Conservation (phyloP, 495 filamentous ascomycete genomes). For the Xylaria nigripes region DNA sequence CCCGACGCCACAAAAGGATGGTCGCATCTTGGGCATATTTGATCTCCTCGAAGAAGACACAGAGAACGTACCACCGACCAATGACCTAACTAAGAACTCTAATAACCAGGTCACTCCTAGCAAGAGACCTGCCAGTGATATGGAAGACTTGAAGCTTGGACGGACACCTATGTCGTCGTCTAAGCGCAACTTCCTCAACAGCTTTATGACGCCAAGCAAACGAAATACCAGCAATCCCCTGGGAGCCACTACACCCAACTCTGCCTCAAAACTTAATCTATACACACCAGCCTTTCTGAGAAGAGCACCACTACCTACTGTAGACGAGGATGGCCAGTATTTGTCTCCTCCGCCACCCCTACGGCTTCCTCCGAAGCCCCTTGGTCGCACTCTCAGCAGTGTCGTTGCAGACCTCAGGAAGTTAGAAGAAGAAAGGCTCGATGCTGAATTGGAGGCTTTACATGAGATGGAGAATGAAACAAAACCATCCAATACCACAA, state of each 20-base stretch:
- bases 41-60: constrained; percentile 64
- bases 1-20: constrained; percentile 87
- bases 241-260: constrained; percentile 36
- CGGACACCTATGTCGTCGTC: constrained; percentile 56
- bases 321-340: constrained; percentile 44
- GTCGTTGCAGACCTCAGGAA: constrained; percentile 69
- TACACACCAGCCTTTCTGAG: constrained; percentile 72
- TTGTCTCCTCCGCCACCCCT: constrained; percentile 37
- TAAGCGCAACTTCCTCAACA: constrained; percentile 54
- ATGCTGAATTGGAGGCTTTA: constrained; percentile 77
- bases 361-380: constrained; percentile 54
- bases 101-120: constrained; percentile 32
- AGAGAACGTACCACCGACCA: constrained; percentile 35
- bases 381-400: constrained; percentile 66
- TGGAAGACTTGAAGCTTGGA: constrained; percentile 31
- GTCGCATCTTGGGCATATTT: constrained; percentile 81
- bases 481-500: constrained; percentile 12
- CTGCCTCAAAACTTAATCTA: constrained; percentile 44
- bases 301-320: constrained; percentile 36
- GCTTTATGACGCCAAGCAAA: constrained; percentile 56
- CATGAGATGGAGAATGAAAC: constrained; percentile 64
- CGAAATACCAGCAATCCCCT: constrained; percentile 23
- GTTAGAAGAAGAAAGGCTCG: constrained; percentile 66
- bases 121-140: constrained; percentile 22
- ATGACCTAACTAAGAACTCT: constrained; percentile 2